These are phyloP conservation scores for Erythrophleum fordii DNA, from an alignment of 306 rosid genomes.

Conservation along the genomic window DNA sequence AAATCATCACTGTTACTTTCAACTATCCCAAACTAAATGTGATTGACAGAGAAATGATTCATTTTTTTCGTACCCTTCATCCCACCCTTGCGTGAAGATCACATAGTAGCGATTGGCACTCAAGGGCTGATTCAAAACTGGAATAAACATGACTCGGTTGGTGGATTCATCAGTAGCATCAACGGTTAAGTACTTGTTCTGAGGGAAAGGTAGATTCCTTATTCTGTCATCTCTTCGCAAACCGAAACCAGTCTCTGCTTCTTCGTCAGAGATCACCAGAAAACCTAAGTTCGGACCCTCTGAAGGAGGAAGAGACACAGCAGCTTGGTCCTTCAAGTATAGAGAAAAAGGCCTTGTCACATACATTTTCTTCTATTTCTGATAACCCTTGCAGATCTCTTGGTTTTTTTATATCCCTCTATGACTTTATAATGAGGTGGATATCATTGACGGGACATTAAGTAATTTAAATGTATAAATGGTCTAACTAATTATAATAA, in stretches of 20 bases:
- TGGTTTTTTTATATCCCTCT: background rate
- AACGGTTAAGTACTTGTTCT: conserved; percentile 41
- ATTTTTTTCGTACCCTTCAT: background rate
- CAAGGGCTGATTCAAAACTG: background rate
- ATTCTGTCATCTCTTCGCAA: background rate
- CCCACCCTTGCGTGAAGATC: background rate
- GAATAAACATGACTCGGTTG: conserved; percentile 3
- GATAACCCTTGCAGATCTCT: background rate
- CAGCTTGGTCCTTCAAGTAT: conserved; percentile 32
- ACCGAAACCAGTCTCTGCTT: conserved; percentile 41
- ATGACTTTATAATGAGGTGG: background rate
- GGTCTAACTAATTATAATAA: background rate
- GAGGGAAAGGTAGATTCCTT: conserved; percentile 47
- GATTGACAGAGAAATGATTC: background rate
- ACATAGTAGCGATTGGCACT: conserved; percentile 1
- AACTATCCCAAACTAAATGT: no score
- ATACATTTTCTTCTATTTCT: conserved; percentile 28
- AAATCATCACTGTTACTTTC: no score
- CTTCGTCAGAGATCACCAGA: conserved; percentile 42
- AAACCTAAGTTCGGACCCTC: conserved; percentile 47
- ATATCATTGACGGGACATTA: background rate
- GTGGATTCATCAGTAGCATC: background rate
- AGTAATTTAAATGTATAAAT: background rate
- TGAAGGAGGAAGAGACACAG: conserved; percentile 32
- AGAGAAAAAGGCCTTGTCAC: conserved; percentile 41